These are phyloP conservation scores for Lactarius sanguifluus DNA, from an alignment of 768 basidiomycete species.

Conservation along the genomic window DNA sequence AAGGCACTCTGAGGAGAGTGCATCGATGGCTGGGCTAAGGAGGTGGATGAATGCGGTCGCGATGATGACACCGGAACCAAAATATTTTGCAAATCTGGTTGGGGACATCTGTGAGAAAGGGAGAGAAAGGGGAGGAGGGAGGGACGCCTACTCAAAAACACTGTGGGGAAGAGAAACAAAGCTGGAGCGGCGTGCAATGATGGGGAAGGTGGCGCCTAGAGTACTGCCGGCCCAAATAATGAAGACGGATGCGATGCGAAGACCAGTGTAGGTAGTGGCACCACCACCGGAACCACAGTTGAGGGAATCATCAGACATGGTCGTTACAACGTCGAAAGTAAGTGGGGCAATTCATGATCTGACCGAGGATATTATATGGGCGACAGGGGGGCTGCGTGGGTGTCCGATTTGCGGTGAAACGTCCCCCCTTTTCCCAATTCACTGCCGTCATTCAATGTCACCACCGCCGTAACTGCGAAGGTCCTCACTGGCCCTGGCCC, in stretches of 20 bases:
- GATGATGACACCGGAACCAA: slow-evolving; percentile 25
- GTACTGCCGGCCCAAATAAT: slow-evolving; percentile 63
- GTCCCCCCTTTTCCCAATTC: background rate
- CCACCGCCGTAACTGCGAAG: slow-evolving; percentile 4
- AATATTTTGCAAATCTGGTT: slow-evolving; percentile 27
- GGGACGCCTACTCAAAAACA: slow-evolving; percentile 63
- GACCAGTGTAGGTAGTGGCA: slow-evolving; percentile 45
- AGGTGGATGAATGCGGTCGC: slow-evolving; percentile 25
- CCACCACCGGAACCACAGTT: slow-evolving; percentile 55
- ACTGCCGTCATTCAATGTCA: too few species aligned
- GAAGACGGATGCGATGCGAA: slow-evolving; percentile 75
- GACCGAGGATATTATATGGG: background rate
- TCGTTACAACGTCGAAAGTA: background rate
- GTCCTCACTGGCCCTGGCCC: slow-evolving; percentile 8
- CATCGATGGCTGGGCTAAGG: slow-evolving; percentile 69
- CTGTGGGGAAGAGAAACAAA: slow-evolving; percentile 56
- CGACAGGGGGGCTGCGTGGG: background rate
- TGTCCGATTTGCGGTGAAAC: background rate
- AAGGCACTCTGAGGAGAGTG: slow-evolving; percentile 70
- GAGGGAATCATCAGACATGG: slow-evolving; percentile 1
- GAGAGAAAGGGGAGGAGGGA: background rate
- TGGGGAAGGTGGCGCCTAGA: slow-evolving; percentile 68
- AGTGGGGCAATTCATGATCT: background rate
- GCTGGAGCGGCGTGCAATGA: slow-evolving; percentile 53
- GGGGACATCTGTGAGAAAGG: background rate